Evolutionary conservation across 176 grass and related monocot genomes (phyloP), one percentile per base, ranked within the genome.

Genomic region (Panicum miliaceum): DNA sequence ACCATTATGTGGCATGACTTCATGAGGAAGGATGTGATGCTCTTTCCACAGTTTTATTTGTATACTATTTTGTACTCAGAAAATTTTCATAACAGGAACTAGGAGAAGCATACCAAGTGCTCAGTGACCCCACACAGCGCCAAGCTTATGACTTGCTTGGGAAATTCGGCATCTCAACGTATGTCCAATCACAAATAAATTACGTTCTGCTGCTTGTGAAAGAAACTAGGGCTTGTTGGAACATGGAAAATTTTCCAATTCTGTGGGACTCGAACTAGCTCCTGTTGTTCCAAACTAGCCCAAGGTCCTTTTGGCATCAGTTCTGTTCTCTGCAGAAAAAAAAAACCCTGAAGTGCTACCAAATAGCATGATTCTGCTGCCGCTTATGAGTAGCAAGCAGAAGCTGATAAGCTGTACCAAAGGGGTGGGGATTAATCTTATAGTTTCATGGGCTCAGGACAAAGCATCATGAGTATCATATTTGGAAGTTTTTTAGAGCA

Each of bases 81-180:
- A 40, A 50, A 22, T 76, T 83, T 15, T 22, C 75, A 47, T 66
- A 84, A 75, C 96, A 99, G 96, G 93, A 86, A 84, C 86, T 96
- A 68, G 96, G 93, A 54, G 96, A 96, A 84, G 96, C 96, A 81
- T 99, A 99, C 71, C 96, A 99, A 91, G 93, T 99, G 35, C 86
- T 96, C 57, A 99, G 96, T 94, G 93, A 99, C 79, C 81, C 88
- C 20, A 66, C 87, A 45, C 93, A 96, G 62, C 96, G 93, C 8
- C 82, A 94, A 79, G 88, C 84, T 90, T 99, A 96, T 91, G 90
- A 99, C 82, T 51, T 66, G 59, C 63, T 85, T 80, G 96, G 93
- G 67, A 96, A 96, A 96, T 90, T 90, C 25, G 93, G 91, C 89
- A 94, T 99, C 88, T 99, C 96, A 88, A 92, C 86, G 96, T 99